A percentile compares a stretch with the other conserved stretches of the same genome.
Conservation (phyloP, 2,329 filamentous ascomycete genomes). For the Curvularia eragrostidis region DNA sequence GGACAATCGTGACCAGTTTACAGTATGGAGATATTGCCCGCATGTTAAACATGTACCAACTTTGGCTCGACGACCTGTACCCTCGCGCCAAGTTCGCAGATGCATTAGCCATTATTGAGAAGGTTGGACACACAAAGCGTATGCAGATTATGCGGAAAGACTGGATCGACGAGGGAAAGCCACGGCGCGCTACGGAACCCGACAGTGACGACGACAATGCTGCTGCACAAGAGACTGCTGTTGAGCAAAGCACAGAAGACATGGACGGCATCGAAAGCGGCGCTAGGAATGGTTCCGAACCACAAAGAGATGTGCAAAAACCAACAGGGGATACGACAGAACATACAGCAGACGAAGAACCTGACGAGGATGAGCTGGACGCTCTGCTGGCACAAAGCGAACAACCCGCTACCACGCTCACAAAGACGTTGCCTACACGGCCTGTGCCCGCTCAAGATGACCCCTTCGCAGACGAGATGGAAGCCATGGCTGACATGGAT, state of each 20-base stretch:
- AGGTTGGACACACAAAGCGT: slow-evolving; percentile 82
- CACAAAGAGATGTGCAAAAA: slow-evolving; percentile 3
- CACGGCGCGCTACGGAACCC: slow-evolving; percentile 48
- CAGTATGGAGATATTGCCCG: slow-evolving; percentile 84
- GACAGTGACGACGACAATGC: slow-evolving; percentile 39
- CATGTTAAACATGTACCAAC: slow-evolving; percentile 87
- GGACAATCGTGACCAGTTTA: slow-evolving; percentile 18
- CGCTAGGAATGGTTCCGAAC: slow-evolving; percentile 1
- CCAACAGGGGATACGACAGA: slow-evolving; percentile 24
- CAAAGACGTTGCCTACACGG: slow-evolving; percentile 18
- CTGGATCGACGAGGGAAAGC: slow-evolving; percentile 81
- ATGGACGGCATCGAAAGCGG: slow-evolving; percentile 21
- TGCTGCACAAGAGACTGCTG: slow-evolving; percentile 2
- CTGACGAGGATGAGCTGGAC: slow-evolving; percentile 62
- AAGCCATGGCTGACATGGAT: slow-evolving; percentile 50
- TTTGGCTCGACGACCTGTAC: slow-evolving; percentile 96
- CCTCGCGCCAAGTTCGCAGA: slow-evolving; percentile 94
- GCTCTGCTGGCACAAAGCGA: slow-evolving; percentile 60
- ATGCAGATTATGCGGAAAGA: slow-evolving; percentile 76
- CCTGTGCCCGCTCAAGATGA: slow-evolving; percentile 34
- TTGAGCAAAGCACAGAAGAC: slow-evolving; percentile 12
- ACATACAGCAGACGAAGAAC: slow-evolving; percentile 37
- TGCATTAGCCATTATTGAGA: slow-evolving; percentile 88
- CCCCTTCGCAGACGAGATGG: slow-evolving; percentile 50
- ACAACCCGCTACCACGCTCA: slow-evolving; percentile 11